Base-by-base conservation (phyloP, 2,329 filamentous ascomycete species). In the Orbilia blumenaviensis region DNA sequence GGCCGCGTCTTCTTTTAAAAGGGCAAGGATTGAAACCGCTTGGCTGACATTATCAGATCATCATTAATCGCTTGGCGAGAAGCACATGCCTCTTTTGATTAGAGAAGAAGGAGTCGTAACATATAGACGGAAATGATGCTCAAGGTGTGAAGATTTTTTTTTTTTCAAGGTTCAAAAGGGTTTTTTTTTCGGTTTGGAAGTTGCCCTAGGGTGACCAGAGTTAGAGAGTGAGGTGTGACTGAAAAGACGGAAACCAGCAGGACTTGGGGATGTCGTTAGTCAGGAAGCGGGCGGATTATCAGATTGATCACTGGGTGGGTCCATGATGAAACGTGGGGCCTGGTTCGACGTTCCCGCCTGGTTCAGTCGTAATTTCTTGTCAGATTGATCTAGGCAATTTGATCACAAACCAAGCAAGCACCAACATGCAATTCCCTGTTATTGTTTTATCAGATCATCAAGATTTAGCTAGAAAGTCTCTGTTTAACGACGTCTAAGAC, bases 41-140 rank as follows among this genome's bases (percentile, higher is more conserved):
- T 74, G 64, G 58, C 64, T 66, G 58, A 64, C 72, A 76, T 69
- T 76, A 76, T 76, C 72, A 69, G 72, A 76, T 76, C 72, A 69
- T 66, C 64, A 60, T 52, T 41, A 62, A 75, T 75, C 34, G 44
- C 64, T 76, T 76, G 72, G 64, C 64, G 42, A 60, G 27, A 9
- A 66, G 41, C 54, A 66, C 64, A 76, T 76, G 58, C 72, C 72
- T 69, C 25, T 76, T 76, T 69, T 10, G 72, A 69, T 27, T 58
- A 58, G 56, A 58, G 25, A 6, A 41, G 44, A n/a, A 50, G 32
- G 56, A 58, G 61, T 69, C 32, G 44, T 48, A 52, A 48, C 56
- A 64, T 32, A 46, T 25, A 6, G 48, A 27, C 21, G 41, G 32
- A 69, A 46, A 46, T 25, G 48, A 63, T 54, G 27, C 25, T 46